phyloP scores from a whole-genome alignment of 805 yeast species.

The Candida dajiaensis region DNA sequence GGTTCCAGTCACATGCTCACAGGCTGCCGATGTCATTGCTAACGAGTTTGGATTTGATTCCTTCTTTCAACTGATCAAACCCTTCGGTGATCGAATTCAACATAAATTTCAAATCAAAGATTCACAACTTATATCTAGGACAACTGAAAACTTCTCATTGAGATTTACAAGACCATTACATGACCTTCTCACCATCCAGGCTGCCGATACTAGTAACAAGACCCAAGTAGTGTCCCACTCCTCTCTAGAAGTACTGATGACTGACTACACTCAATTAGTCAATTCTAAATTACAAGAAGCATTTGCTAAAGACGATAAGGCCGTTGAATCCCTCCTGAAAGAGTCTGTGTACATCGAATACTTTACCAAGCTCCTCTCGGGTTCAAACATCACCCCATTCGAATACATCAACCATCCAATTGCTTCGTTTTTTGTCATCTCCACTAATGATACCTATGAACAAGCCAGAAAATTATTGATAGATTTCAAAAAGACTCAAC shows the following conservation, averaged over 20 bases:
- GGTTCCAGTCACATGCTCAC: slow-evolving; percentile 43
- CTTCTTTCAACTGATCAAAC: slow-evolving; percentile 42
- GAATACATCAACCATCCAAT: slow-evolving; percentile 88
- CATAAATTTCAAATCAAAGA: slow-evolving; percentile 46
- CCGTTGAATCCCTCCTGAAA: slow-evolving; percentile 28
- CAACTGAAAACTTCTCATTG: slow-evolving; percentile 49
- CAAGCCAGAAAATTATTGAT: slow-evolving; percentile 54
- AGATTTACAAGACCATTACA: slow-evolving; percentile 41
- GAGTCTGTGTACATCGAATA: slow-evolving; percentile 50
- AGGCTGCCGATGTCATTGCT: slow-evolving; percentile 39
- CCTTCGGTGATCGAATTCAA: slow-evolving; percentile 49
- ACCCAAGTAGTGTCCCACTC: slow-evolving; percentile 28
- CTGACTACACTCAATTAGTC: slow-evolving; percentile 26
- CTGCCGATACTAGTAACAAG: slow-evolving; percentile 16
- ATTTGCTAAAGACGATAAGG: slow-evolving; percentile 10
- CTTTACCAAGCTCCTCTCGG: slow-evolving; percentile 52
- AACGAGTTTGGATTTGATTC: slow-evolving; percentile 36
- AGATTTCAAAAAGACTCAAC: slow-evolving; percentile 38
- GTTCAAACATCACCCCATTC: slow-evolving; percentile 61
- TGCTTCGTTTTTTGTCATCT: slow-evolving; percentile 62
- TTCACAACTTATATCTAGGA: slow-evolving; percentile 43
- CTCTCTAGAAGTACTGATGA: slow-evolving; percentile 31
- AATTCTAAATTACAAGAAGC: slow-evolving; percentile 16
- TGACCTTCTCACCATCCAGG: slow-evolving; percentile 27
- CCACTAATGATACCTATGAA: slow-evolving; percentile 47